phyloP scores from a whole-genome alignment of 129 eudicot genomes.

The Daucus carota region DNA sequence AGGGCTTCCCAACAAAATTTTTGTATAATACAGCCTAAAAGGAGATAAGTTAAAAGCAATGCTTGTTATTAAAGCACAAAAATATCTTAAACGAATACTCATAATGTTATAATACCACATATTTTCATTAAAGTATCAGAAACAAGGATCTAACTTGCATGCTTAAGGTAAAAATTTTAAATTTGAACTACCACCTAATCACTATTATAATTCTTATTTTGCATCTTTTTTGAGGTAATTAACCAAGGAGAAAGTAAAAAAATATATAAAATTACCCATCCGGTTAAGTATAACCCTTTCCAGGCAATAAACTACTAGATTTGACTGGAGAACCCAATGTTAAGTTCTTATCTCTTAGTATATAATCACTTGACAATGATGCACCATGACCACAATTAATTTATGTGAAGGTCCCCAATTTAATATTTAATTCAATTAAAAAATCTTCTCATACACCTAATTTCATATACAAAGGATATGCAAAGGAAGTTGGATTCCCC shows the following conservation, averaged over 20 bases:
- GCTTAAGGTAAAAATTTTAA: not conserved
- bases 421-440: conserved; percentile 34
- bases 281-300: conserved; percentile 35
- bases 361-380: conserved; percentile 25
- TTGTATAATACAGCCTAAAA: conserved; percentile 60
- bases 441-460: conserved; percentile 15
- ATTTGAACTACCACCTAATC: no score
- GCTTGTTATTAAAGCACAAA: not conserved
- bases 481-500: conserved; percentile 26
- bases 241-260: not conserved
- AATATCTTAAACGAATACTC: not conserved
- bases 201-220: not conserved
- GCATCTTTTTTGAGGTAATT: not conserved
- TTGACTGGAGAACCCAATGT: conserved; percentile 17
- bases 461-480: conserved; percentile 47
- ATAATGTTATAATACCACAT: not conserved
- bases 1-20: conserved; percentile 61
- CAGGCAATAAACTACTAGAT: conserved; percentile 35
- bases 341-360: conserved; percentile 20
- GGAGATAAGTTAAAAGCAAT: not conserved
- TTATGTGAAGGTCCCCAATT: conserved; percentile 37
- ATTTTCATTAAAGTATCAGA: not conserved
- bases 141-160: not conserved
- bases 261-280: conserved; percentile 42
- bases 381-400: conserved; percentile 8